Conservation (phyloP, 2,329 filamentous ascomycete genomes). For the Neodidymelliopsis sp. region DNA sequence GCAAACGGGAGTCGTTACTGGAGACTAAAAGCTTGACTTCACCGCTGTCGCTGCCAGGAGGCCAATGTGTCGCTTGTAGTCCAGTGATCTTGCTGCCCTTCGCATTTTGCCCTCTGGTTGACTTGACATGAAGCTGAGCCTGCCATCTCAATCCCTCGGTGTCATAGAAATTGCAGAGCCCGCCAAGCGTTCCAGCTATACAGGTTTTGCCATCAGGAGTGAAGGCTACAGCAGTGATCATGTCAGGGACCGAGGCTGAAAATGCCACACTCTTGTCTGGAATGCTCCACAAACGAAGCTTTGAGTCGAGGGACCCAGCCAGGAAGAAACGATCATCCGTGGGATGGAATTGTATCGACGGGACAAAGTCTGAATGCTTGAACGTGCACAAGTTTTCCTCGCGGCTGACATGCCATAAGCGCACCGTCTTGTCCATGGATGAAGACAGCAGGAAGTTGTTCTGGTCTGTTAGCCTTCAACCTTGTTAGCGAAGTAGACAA, state of each 20-base stretch:
- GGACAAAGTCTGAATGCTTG: constrained; percentile 93
- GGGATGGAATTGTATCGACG: constrained; percentile 93
- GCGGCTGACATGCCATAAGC: constrained; percentile 89
- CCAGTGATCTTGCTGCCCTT: constrained; percentile 98
- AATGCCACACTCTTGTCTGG: constrained; percentile 94
- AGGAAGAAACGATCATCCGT: constrained; percentile 96
- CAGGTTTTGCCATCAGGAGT: constrained; percentile 89
- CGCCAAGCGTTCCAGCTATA: constrained; percentile 86
- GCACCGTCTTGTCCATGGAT: constrained; percentile 97
- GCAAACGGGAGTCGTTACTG: constrained; percentile 91
- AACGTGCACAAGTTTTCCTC: constrained; percentile 90
- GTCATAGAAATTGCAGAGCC: constrained; percentile 88
- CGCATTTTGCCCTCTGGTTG: constrained; percentile 88
- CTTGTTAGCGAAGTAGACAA: background rate
- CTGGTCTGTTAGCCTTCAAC: constrained; percentile 37
- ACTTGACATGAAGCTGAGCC: constrained; percentile 91
- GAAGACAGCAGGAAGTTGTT: constrained; percentile 97
- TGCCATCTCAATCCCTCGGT: constrained; percentile 87
- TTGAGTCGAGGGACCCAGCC: constrained; percentile 88
- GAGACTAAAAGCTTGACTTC: constrained; percentile 87
- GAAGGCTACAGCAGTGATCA: constrained; percentile 94
- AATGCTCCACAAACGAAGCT: constrained; percentile 92
- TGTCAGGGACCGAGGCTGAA: constrained; percentile 77
- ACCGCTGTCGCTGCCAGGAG: constrained; percentile 63
- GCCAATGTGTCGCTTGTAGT: constrained; percentile 76